Evolutionary conservation across 1,139 yeast genomes (phyloP).

Genomic region (Yamadazyma sp.): DNA sequence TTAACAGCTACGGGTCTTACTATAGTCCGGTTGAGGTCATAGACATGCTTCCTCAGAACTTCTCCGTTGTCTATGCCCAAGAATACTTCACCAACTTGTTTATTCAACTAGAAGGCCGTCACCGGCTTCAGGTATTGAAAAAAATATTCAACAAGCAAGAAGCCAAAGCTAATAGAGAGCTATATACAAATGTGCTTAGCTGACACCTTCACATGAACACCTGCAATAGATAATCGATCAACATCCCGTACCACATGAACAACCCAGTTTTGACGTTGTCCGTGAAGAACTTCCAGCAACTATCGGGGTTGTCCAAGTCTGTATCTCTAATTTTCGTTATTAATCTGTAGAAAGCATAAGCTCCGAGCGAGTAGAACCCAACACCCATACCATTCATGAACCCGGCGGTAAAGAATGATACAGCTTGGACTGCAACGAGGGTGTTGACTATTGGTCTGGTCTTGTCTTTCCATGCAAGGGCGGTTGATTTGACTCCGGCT

Average conservation of each 20-base stretch:
- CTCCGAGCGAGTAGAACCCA: slow-evolving; percentile 68
- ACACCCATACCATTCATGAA: slow-evolving; percentile 84
- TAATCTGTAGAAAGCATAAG: slow-evolving; percentile 67
- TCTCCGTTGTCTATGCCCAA: slow-evolving; percentile 33
- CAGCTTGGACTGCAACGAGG: slow-evolving; percentile 66
- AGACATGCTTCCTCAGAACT: slow-evolving; percentile 28
- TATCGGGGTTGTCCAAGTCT: slow-evolving; percentile 71
- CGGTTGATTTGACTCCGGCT: slow-evolving; percentile 94
- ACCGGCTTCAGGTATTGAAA: slow-evolving; percentile 20
- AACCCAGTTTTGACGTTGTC: slow-evolving; percentile 82
- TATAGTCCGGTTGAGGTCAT: slow-evolving; percentile 26
- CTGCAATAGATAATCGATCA: slow-evolving; percentile 66
- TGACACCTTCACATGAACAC: slow-evolving; percentile 45
- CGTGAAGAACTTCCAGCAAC: slow-evolving; percentile 81
- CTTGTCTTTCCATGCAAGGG: slow-evolving; percentile 85
- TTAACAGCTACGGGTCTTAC: slow-evolving; percentile 23
- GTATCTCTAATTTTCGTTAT: slow-evolving; percentile 67
- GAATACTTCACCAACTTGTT: slow-evolving; percentile 26
- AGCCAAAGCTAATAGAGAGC: slow-evolving; percentile 18
- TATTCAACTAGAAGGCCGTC: slow-evolving; percentile 21
- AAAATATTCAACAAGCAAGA: slow-evolving; percentile 34
- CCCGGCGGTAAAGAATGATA: slow-evolving; percentile 69
- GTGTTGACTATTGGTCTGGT: slow-evolving; percentile 69
- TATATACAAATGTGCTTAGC: slow-evolving; percentile 25
- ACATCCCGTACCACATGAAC: slow-evolving; percentile 72